Percentiles rank a stretch among this genome's conserved stretches.
Evolutionary conservation across 768 basidiomycete genomes (phyloP).

Genomic region (Termitomyces sp.): DNA sequence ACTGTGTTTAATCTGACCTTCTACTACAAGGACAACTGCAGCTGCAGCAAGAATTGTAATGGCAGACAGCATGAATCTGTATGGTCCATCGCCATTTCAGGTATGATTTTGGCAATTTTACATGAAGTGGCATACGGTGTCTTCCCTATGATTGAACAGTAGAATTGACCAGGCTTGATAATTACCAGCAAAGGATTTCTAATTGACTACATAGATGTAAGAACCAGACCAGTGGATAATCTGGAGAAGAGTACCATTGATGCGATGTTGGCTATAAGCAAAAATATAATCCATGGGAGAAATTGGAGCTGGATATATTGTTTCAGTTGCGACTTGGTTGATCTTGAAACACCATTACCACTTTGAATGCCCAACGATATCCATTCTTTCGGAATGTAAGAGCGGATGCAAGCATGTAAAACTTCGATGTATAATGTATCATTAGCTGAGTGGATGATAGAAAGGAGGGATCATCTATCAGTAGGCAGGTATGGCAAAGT

Average conservation of each 20-base stretch:
- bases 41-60: neutral
- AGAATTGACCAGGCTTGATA: neutral
- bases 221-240: too few species aligned
- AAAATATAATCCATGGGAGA: neutral
- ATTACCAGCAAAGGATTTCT: neutral
- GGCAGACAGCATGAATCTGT: neutral
- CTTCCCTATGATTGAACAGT: neutral
- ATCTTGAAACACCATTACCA: neutral
- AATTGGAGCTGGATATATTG: neutral
- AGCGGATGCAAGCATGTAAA: neutral
- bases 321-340: neutral
- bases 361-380: neutral
- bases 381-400: neutral
- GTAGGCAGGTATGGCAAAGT: neutral
- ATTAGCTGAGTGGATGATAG: neutral
- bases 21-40: neutral
- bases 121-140: neutral
- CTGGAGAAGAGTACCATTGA: neutral
- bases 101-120: neutral
- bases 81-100: neutral
- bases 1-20: neutral
- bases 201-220: neutral
- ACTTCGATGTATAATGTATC: neutral
- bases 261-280: neutral
- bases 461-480: neutral